A percentile compares a stretch with the other conserved stretches of the same genome.
Conservation (phyloP, 768 basidiomycete genomes). For the Psilocybe tampanensis region DNA sequence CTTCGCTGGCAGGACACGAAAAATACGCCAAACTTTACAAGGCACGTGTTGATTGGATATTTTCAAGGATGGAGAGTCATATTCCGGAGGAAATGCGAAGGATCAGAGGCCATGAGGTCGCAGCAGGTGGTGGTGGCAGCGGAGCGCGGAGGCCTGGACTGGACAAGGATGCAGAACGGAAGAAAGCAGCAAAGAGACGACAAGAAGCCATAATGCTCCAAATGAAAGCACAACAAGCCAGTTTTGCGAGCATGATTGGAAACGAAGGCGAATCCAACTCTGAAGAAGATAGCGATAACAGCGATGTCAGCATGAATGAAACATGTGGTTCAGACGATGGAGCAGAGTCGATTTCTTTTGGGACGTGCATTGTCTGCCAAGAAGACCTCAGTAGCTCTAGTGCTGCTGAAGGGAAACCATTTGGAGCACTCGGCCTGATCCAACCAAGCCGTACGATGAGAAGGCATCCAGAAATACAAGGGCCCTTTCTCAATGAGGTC, state of each 20-base stretch:
- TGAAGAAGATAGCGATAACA: slow-evolving; percentile 42
- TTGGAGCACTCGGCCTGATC: slow-evolving; percentile 84
- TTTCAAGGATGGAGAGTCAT: slow-evolving; percentile 57
- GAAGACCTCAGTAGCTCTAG: slow-evolving; percentile 71
- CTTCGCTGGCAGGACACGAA: slow-evolving; percentile 76
- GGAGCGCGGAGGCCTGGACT: slow-evolving; percentile 36
- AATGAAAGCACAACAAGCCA: slow-evolving; percentile 92
- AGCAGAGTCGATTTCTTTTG: slow-evolving; percentile 60
- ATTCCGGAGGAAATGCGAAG: slow-evolving; percentile 58
- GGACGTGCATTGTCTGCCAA: slow-evolving; percentile 98
- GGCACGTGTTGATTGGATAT: slow-evolving; percentile 74
- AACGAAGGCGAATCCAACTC: slow-evolving; percentile 30
- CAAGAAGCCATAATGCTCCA: slow-evolving; percentile 94
- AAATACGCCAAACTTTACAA: slow-evolving; percentile 69
- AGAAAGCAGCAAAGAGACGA: slow-evolving; percentile 84
- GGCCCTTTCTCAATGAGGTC: slow-evolving; percentile 71
- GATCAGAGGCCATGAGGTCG: slow-evolving; percentile 12
- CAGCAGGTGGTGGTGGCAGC: slow-evolving; percentile 43
- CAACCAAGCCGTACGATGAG: slow-evolving; percentile 89
- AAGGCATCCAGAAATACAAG: slow-evolving; percentile 70
- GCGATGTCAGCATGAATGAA: slow-evolving; percentile 34
- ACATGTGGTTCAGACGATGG: slow-evolving; percentile 69
- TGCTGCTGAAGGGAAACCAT: slow-evolving; percentile 53
- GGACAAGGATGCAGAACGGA: slow-evolving; percentile 72
- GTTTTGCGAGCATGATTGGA: slow-evolving; percentile 79